Evolutionary conservation across 176 grass and related monocot species (phyloP), one percentile per base, ranked within the genome.

Genomic region (Juncus effusus): DNA sequence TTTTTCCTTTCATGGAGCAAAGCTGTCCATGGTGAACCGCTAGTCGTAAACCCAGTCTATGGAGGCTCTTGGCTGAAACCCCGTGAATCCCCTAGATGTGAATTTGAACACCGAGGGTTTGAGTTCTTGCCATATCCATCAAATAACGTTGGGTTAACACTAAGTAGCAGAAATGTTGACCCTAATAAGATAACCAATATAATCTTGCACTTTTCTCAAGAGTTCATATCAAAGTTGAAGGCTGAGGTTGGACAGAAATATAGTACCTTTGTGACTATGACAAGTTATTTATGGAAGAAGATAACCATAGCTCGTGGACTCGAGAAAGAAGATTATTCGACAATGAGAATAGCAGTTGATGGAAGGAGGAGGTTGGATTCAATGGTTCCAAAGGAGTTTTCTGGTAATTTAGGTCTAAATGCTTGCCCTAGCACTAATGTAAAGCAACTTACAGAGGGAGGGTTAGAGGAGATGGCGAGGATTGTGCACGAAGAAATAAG

Each of bases 351-450:
- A 64, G 78, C 82, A 2, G 82, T 90, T 6, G 78, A 90, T 49
- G 82, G 87, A 0, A 74, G 87, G 38, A 42, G 7, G 3, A 78
- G 87, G 16, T 37, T 85, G 36, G 2, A 12, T 10, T 65, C 76
- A 3, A 28, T 9, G 4, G 76, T 77, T 5, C 82, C 87, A 2
- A 38, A 80, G 3, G 76, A 56, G 0, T 90, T 78, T 72, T 85
- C 80, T 53, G 82, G 87, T 51, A 90, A 90, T 75, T n/a, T 82
- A 0, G 82, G 84, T 0, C 78, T 90, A 3, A 85, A 82, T 81
- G 82, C 87, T 42, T 81, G 81, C 64, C 86, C 86, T 47, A 28
- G 60, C 11, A 4, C 87, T 49, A 77, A 61, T 36, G 79, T 64
- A 4, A 64, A 40, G 0, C 78, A 86, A 14, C 76, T 90, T 4